Evolutionary conservation across 2,329 filamentous ascomycete species (phyloP), one percentile per base, ranked within the genome.

Genomic region (Neospermospora avenae): DNA sequence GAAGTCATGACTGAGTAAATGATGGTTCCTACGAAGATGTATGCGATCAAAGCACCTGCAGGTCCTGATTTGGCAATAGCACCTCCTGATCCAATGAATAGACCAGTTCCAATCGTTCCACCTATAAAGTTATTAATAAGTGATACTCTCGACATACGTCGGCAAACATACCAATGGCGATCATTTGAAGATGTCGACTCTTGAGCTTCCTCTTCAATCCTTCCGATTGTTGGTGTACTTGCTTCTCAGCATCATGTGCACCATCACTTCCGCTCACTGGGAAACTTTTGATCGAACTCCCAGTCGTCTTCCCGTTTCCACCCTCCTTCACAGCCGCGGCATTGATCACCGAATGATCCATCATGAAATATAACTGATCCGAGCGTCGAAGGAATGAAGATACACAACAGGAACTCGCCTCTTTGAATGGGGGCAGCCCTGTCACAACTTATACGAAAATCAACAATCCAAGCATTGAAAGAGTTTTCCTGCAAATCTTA

Each of bases 1-100:
- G 80, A 81, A 51, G 81, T 80, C 87, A 93, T 92, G 74, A 93
- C 85, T 4, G 85, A 86, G 77, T 84, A 93, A 51, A 93, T 83
- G 60, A 93, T 82, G 16, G 83, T 79, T 55, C 88, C 90, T 70
- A 92, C 81, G 63, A 89, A 87, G 60, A 83, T 70, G 70, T 88
- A 91, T 51, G 85, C 86, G 65, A 91, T 81, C 49, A 91, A 78
- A 39, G 85, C 81, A 31, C 85, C 84, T 1, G 83, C 84, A 10
- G 88, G 88, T 0, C 88, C 88, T 10, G 85, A 80, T 52, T 79
- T 83, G 59, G 83, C 77, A 56, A 91, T 77, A 14, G 85, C 84
- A 42, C 76, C 76, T 46, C 88, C 87, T 53, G 82, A 85, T 55
- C 87, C 86, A 35, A 91, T 80, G 74, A 91, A 90, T 45, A 91